Evolutionary conservation across 1,139 yeast genomes (phyloP), one percentile per base, ranked within the genome.

Genomic region (Suhomyces kunorum): DNA sequence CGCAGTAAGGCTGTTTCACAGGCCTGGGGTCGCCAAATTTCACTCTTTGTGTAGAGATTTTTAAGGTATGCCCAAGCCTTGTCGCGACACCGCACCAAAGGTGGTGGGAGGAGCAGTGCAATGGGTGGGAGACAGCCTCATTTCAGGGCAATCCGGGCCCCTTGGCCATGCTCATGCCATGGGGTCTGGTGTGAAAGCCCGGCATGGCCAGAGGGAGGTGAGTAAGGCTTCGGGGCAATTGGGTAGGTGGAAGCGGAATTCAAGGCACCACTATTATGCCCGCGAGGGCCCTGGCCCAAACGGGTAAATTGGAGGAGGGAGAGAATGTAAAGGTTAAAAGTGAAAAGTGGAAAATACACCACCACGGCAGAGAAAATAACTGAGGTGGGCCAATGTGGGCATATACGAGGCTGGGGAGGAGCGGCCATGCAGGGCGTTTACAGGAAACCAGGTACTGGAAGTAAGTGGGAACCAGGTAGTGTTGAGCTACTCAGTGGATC

Each of bases 1-100:
- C 31, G 24, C 32, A 29, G 19, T 12, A 14, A 18, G 32, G 31
- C 24, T 29, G 32, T 29, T 29, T 29, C 32, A 29, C 20, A 18
- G 32, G 24, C 20, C 8, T 24, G 32, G 16, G 19, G 19, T 23
- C 32, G 32, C 20, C 32, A 29, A 29, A 29, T 29, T 29, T 29
- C 32, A 29, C 9, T 9, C 14, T 18, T 29, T 29, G 32, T 18
- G 23, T n/a, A 17, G 12, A 29, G 12, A 20, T 29, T 29, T 18
- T 29, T 29, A 18, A 29, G 32, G 32, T 18, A 19, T 6, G 24
- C n/a, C 6, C 16, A 22, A 18, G 32, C 32, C 32, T 29, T 29
- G 12, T 25, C 14, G 12, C 11, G 24, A n/a, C n/a, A n/a, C n/a
- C n/a, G 23, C 23, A 20, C 9, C 23, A 28, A 22, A 22, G 31